A percentile compares a stretch with the other conserved stretches of the same genome.
Conservation (phyloP, 306 rosid genomes). For the Vachellia collinsii region DNA sequence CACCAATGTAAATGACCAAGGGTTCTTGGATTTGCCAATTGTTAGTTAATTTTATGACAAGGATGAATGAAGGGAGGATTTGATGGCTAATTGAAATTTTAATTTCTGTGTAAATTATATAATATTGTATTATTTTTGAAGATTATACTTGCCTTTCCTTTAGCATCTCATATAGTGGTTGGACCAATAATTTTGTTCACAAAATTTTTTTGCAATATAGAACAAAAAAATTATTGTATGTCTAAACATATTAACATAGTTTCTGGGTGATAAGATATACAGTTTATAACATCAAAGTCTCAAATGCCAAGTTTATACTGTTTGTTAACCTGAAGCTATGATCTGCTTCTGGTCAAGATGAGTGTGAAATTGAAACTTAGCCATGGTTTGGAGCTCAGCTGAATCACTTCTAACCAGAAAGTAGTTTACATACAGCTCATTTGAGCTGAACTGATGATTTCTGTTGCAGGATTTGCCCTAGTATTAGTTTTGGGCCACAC, state of each 20-base stretch:
- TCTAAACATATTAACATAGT: neutral
- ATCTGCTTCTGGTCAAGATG: constrained; percentile 12
- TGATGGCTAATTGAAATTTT: neutral
- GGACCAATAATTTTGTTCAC: neutral
- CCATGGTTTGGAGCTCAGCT: neutral
- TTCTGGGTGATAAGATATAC: neutral
- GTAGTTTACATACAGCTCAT: neutral
- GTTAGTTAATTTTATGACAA: neutral
- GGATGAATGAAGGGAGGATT: neutral
- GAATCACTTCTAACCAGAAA: neutral
- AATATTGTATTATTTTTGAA: neutral
- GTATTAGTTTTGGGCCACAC: neutral
- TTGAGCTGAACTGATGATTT: neutral
- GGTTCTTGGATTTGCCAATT: neutral
- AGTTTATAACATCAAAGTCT: neutral
- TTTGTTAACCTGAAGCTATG: neutral
- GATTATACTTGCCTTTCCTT: neutral
- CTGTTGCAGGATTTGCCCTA: neutral
- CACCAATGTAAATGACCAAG: neutral
- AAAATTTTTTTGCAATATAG: neutral
- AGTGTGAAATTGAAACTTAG: neutral
- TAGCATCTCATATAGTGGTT: neutral
- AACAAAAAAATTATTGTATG: neutral
- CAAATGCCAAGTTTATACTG: neutral
- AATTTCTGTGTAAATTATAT: neutral